Percentiles rank a stretch among this genome's conserved stretches.
These are phyloP conservation scores for Colletotrichum tanaceti DNA, from an alignment of 2,329 filamentous ascomycete species.

Conservation along the genomic window DNA sequence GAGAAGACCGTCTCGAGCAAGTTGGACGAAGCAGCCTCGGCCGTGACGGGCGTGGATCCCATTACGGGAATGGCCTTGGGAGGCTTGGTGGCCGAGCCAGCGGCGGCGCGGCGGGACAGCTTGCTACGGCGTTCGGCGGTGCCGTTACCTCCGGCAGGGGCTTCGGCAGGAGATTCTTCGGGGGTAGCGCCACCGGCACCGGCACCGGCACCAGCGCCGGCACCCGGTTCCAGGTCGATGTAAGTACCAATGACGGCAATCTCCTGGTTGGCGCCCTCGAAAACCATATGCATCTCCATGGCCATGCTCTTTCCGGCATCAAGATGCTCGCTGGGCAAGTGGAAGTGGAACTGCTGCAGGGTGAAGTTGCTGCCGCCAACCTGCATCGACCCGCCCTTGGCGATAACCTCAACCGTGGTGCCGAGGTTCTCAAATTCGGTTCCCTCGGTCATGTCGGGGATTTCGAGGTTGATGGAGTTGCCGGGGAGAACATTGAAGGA, in stretches of 20 bases:
- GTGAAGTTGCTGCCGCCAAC: slow-evolving; percentile 52
- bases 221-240: slow-evolving; percentile 53
- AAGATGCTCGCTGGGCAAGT: slow-evolving; percentile 62
- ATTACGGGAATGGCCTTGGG: slow-evolving; percentile 51
- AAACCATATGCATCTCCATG: slow-evolving; percentile 71
- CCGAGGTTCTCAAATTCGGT: slow-evolving; percentile 68
- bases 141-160: slow-evolving; percentile 25
- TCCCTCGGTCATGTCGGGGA: slow-evolving; percentile 54
- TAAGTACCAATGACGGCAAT: slow-evolving; percentile 59
- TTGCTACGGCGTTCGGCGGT: slow-evolving; percentile 34
- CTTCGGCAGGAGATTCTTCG: slow-evolving; percentile 31
- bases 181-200: slow-evolving; percentile 34
- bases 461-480: slow-evolving; percentile 45
- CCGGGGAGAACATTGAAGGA: slow-evolving; percentile 41
- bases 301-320: slow-evolving; percentile 58
- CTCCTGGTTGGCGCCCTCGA: slow-evolving; percentile 55
- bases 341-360: slow-evolving; percentile 62
- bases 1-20: slow-evolving; percentile 61
- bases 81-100: slow-evolving; percentile 21
- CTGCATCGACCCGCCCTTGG: slow-evolving; percentile 54
- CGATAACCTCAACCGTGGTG: slow-evolving; percentile 67
- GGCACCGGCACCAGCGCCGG: slow-evolving; percentile 38
- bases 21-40: slow-evolving; percentile 50
- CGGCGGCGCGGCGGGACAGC: slow-evolving; percentile 28
- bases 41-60: slow-evolving; percentile 54